A percentile compares a stretch with the other conserved stretches of the same genome.
These are phyloP conservation scores for Clitopilus hobsonii DNA, from an alignment of 768 basidiomycete species.

Conservation along the genomic window DNA sequence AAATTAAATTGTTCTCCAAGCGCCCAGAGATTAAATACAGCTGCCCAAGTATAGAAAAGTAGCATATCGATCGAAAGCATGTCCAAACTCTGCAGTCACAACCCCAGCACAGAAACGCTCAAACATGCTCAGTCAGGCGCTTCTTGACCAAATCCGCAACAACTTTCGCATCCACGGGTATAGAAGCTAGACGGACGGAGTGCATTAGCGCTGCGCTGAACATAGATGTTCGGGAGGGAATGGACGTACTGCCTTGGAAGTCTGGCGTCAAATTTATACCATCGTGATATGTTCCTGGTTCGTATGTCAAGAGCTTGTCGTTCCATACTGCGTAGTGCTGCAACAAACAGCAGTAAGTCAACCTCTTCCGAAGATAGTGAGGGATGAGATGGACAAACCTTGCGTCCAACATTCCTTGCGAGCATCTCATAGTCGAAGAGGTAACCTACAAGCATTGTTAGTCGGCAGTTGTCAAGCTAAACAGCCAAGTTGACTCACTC, in stretches of 20 bases:
- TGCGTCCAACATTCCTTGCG: slow-evolving; percentile 39
- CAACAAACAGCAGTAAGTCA: not conserved
- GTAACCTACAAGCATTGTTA: slow-evolving; percentile 21
- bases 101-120: not conserved
- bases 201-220: not conserved
- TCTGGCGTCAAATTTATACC: slow-evolving; percentile 5
- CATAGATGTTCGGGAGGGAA: not conserved
- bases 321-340: slow-evolving; percentile 70
- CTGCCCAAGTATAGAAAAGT: not conserved
- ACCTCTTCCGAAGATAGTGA: not conserved
- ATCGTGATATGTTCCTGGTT: slow-evolving; percentile 22
- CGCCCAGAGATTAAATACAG: not conserved
- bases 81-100: not conserved
- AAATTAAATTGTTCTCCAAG: too few relatives aligned
- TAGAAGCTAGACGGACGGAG: slow-evolving; percentile 1
- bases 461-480: not conserved
- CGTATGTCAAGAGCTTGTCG: slow-evolving; percentile 44
- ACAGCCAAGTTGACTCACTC: slow-evolving; percentile 20
- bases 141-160: slow-evolving; percentile 6
- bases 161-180: slow-evolving; percentile 6
- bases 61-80: not conserved
- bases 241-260: slow-evolving; percentile 10
- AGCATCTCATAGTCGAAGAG: slow-evolving; percentile 38
- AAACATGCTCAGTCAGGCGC: not conserved
- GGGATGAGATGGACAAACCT: slow-evolving; percentile 14